Evolutionary conservation across 805 yeast genomes (phyloP).

Genomic region (Yarrowia phangngaensis): DNA sequence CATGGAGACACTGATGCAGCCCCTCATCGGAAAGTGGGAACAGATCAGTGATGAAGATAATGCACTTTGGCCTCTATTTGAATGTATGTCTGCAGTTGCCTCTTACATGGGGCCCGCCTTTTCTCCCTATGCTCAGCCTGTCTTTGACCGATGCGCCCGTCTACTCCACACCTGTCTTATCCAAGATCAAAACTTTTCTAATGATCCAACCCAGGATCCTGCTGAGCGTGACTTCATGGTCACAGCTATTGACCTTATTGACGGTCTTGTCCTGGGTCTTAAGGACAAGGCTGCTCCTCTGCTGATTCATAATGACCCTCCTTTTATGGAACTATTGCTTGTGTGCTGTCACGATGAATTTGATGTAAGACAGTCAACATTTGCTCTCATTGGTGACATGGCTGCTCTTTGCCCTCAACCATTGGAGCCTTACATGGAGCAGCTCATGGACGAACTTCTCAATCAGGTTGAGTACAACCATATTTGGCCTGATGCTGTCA

Average conservation of each 20-base stretch:
- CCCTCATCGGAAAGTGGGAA: slow-evolving; percentile 79
- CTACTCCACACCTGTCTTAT: slow-evolving; percentile 68
- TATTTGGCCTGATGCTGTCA: slow-evolving; percentile 66
- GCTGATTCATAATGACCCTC: slow-evolving; percentile 40
- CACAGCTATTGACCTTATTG: slow-evolving; percentile 83
- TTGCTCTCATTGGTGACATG: slow-evolving; percentile 87
- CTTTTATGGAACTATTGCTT: slow-evolving; percentile 58
- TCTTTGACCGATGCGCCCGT: slow-evolving; percentile 70
- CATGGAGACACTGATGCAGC: slow-evolving; percentile 67
- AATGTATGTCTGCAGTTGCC: slow-evolving; percentile 88
- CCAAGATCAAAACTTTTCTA: slow-evolving; percentile 56
- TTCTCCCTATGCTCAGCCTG: slow-evolving; percentile 84
- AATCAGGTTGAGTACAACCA: slow-evolving; percentile 62
- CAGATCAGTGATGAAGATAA: slow-evolving; percentile 67
- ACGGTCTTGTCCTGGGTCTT: slow-evolving; percentile 89
- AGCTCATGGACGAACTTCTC: slow-evolving; percentile 47
- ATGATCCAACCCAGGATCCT: slow-evolving; percentile 55
- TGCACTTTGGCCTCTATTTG: slow-evolving; percentile 86
- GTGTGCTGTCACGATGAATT: slow-evolving; percentile 69
- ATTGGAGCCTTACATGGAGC: slow-evolving; percentile 37
- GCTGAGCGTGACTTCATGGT: slow-evolving; percentile 91
- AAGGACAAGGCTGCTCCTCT: slow-evolving; percentile 58
- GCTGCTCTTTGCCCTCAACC: slow-evolving; percentile 41
- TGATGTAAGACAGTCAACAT: slow-evolving; percentile 92
- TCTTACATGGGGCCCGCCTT: slow-evolving; percentile 79